phyloP scores from a whole-genome alignment of 768 basidiomycete species.

The Tulasnella calospora region DNA sequence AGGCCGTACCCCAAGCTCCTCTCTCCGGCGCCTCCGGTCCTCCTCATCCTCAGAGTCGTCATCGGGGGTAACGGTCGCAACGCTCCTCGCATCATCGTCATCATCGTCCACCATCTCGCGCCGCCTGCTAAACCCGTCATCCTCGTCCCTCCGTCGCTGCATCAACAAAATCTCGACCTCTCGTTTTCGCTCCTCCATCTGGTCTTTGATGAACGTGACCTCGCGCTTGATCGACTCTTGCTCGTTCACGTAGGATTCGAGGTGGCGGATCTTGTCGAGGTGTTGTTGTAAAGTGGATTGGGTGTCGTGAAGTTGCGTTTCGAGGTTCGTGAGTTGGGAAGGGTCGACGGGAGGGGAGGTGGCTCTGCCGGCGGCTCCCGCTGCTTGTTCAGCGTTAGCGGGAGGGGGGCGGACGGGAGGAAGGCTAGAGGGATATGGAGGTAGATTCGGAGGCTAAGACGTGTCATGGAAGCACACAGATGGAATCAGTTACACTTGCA shows the following conservation, averaged over 20 bases:
- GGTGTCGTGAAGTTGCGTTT: constrained; percentile 77
- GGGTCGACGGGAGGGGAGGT: constrained; percentile 31
- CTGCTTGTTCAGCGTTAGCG: constrained; percentile 30
- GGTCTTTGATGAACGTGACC: constrained; percentile 62
- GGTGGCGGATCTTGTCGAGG: constrained; percentile 67
- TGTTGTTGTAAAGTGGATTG: constrained; percentile 71
- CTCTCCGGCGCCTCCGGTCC: constrained; percentile 34
- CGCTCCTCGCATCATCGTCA: constrained; percentile 67
- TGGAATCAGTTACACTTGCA: background rate
- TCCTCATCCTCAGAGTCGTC: constrained; percentile 59
- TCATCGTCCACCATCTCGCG: constrained; percentile 47
- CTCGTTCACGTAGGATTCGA: constrained; percentile 76
- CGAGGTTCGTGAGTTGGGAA: constrained; percentile 57
- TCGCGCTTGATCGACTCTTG: constrained; percentile 81
- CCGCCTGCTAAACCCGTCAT: constrained; percentile 5
- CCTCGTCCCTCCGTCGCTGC: constrained; percentile 31
- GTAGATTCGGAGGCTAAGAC: constrained; percentile 53
- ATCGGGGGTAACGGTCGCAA: constrained; percentile 61
- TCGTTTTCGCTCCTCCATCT: constrained; percentile 61
- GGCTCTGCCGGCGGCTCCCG: constrained; percentile 32
- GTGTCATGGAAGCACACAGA: background rate
- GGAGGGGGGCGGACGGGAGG: constrained; percentile 57
- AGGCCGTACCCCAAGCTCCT: constrained; percentile 63
- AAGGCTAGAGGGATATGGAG: constrained; percentile 58
- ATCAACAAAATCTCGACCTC: constrained; percentile 43